Conservation (phyloP, 2,329 filamentous ascomycete genomes). For the Penicillium sp. region DNA sequence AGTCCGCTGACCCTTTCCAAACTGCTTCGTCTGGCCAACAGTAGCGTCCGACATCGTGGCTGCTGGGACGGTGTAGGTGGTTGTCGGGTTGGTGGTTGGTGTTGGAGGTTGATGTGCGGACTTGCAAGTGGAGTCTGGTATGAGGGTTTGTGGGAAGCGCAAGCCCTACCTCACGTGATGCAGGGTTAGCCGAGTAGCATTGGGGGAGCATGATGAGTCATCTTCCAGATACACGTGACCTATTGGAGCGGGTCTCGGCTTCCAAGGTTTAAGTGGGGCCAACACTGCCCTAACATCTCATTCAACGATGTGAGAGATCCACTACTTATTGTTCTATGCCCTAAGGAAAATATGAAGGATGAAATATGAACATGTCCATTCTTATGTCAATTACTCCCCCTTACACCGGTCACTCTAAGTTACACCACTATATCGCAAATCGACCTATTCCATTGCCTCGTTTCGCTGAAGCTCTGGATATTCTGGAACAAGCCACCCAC, state of each 20-base stretch:
- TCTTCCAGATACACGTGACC: neutral
- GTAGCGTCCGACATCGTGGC: constrained; percentile 57
- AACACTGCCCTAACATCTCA: neutral
- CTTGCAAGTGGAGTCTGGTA: constrained; percentile 39
- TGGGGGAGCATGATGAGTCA: constrained; percentile 17
- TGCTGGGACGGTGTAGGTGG: constrained; percentile 42
- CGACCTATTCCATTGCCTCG: neutral
- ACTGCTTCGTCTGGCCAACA: constrained; percentile 77
- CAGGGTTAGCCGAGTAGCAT: constrained; percentile 20
- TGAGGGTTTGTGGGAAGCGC: constrained; percentile 46
- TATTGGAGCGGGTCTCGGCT: neutral
- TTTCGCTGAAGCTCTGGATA: constrained; percentile 13
- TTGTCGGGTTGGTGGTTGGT: constrained; percentile 46
- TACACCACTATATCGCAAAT: neutral
- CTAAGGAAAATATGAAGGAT: neutral
- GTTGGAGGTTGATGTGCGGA: constrained; percentile 42
- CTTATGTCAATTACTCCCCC: neutral
- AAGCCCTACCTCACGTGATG: constrained; percentile 40
- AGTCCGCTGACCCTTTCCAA: constrained; percentile 93
- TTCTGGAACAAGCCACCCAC: constrained; percentile 23
- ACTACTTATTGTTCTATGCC: neutral
- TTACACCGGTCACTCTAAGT: neutral
- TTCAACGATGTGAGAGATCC: neutral
- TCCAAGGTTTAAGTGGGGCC: neutral
- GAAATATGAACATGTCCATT: neutral